Conservation (phyloP, 768 basidiomycete species). For the Rhizopogon sp. region DNA sequence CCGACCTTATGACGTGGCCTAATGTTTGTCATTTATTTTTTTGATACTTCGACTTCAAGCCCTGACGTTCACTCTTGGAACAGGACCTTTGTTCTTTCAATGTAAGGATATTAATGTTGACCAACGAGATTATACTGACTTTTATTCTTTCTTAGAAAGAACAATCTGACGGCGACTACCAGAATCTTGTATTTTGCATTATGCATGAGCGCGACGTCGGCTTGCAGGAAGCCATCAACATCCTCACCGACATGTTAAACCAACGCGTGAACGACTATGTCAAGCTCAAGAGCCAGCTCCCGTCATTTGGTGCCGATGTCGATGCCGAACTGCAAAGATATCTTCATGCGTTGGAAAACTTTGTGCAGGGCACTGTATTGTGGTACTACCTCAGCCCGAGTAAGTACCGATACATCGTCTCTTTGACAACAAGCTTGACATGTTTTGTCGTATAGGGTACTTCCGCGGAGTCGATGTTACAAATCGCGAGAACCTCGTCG, state of each 20-base stretch:
- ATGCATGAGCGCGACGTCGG: constrained; percentile 30
- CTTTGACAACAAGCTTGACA: constrained; percentile 9
- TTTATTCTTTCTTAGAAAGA: constrained; percentile 26
- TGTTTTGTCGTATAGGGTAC: constrained; percentile 18
- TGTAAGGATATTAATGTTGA: constrained; percentile 16
- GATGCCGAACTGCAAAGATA: constrained; percentile 31
- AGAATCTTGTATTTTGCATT: constrained; percentile 35
- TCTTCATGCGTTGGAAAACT: constrained; percentile 31
- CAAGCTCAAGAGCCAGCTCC: constrained; percentile 25
- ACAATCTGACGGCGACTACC: constrained; percentile 34
- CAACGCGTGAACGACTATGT: constrained; percentile 30
- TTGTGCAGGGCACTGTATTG: constrained; percentile 33
- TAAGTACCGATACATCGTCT: constrained; percentile 12
- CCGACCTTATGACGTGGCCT: constrained; percentile 38
- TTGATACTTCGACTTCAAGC: background rate
- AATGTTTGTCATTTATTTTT: constrained; percentile 22
- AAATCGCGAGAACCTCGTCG: constrained; percentile 21
- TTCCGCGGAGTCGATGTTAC: constrained; percentile 30
- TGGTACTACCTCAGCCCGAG: constrained; percentile 37
- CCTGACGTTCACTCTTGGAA: constrained; percentile 11
- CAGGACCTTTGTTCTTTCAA: constrained; percentile 26
- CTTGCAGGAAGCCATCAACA: constrained; percentile 29
- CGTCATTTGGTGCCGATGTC: constrained; percentile 30
- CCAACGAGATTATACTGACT: constrained; percentile 2
- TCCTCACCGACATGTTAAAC: constrained; percentile 32